Percentiles rank a stretch among this genome's conserved stretches.
Evolutionary conservation across 345 rosid genomes (phyloP).

Genomic region (Salix udensis): DNA sequence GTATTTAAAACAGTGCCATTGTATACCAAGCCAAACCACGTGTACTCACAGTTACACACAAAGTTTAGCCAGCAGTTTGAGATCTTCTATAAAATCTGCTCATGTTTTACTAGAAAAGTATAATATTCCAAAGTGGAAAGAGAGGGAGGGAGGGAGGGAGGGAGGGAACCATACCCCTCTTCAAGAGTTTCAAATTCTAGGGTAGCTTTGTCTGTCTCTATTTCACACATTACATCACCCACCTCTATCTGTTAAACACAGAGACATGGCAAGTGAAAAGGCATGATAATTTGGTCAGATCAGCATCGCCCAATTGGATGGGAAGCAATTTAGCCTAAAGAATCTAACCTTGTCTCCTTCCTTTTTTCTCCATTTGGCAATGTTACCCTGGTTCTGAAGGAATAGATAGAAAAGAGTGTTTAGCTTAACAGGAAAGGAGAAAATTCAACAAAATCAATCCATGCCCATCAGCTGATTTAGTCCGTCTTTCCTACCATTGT

Average conservation of each 20-base stretch:
- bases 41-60: background rate
- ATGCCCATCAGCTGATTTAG: conserved; percentile 12
- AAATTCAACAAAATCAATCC: conserved; percentile 11
- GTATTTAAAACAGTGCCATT: too few relatives aligned
- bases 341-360: conserved; percentile 93
- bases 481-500: conserved; percentile 66
- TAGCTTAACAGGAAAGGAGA: conserved; percentile 9
- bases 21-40: background rate
- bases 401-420: conserved; percentile 26
- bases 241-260: conserved; percentile 77
- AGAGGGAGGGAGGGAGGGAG: background rate
- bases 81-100: background rate
- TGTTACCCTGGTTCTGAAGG: conserved; percentile 82
- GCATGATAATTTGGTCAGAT: conserved; percentile 6
- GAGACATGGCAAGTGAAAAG: conserved; percentile 18
- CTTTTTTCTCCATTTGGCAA: conserved; percentile 78
- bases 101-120: background rate
- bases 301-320: background rate
- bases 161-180: conserved; percentile 63
- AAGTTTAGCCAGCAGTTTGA: background rate
- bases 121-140: background rate
- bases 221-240: conserved; percentile 93
- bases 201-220: conserved; percentile 98
- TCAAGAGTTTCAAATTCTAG: conserved; percentile 93
- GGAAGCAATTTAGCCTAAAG: conserved; percentile 13